Percentiles rank a stretch among this genome's conserved stretches.
Evolutionary conservation across 345 rosid genomes (phyloP).

Genomic region (Gossypium arboreum): DNA sequence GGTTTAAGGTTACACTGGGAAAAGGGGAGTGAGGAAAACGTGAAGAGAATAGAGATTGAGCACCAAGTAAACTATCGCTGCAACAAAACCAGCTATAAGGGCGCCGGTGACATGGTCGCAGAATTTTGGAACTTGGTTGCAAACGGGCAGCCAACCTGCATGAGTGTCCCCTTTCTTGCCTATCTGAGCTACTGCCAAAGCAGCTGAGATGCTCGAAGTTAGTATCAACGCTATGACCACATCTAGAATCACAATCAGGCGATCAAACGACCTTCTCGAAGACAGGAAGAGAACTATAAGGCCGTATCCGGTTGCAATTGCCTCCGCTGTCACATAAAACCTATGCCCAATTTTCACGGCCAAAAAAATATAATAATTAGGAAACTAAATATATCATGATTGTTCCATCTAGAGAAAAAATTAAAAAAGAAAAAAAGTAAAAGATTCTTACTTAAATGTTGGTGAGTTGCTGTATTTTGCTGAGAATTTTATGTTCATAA

Average conservation of each 20-base stretch:
- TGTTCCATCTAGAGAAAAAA: background rate
- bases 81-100: slow-evolving; percentile 43
- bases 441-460: slow-evolving; percentile 39
- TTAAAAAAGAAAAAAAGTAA: too few relatives aligned
- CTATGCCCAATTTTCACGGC: slow-evolving; percentile 16
- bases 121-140: slow-evolving; percentile 44
- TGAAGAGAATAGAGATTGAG: slow-evolving; percentile 37
- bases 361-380: background rate
- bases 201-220: slow-evolving; percentile 52
- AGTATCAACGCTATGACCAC: slow-evolving; percentile 39
- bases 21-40: slow-evolving; percentile 29
- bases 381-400: background rate
- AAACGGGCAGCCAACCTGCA: slow-evolving; percentile 65
- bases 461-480: slow-evolving; percentile 48
- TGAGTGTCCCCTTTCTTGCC: slow-evolving; percentile 55
- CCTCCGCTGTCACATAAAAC: slow-evolving; percentile 50
- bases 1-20: slow-evolving; percentile 28
- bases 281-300: slow-evolving; percentile 29
- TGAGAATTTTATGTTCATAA: slow-evolving; percentile 49
- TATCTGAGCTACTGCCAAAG: slow-evolving; percentile 50
- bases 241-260: slow-evolving; percentile 35
- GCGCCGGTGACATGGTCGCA: slow-evolving; percentile 41
- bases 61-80: slow-evolving; percentile 31
- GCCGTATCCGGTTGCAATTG: slow-evolving; percentile 40
- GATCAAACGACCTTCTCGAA: slow-evolving; percentile 24